Percentiles rank a stretch among this genome's conserved stretches.
phyloP scores from a whole-genome alignment of 2,329 filamentous ascomycete species.

The Botrytis fabae region DNA sequence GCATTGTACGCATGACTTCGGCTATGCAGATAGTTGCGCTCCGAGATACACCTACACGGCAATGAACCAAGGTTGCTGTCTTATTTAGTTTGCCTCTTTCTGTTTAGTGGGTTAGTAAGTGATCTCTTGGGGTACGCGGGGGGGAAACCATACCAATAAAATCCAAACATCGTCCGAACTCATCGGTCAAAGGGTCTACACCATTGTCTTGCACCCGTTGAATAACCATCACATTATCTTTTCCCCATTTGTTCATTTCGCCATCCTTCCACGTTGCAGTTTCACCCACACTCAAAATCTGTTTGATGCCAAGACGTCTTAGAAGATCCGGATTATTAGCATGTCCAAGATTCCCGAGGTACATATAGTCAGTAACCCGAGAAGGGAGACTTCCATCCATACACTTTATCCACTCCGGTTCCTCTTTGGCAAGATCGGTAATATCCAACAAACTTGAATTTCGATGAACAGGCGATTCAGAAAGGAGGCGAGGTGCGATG shows the following conservation, averaged over 20 bases:
- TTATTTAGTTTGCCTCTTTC: constrained; percentile 75
- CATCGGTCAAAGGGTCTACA: constrained; percentile 83
- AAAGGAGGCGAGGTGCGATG: constrained; percentile 73
- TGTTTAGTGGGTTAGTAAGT: constrained; percentile 43
- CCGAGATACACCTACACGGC: constrained; percentile 90
- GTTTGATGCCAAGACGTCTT: constrained; percentile 74
- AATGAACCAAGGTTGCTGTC: constrained; percentile 90
- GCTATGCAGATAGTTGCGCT: constrained; percentile 98
- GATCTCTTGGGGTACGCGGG: constrained; percentile 12
- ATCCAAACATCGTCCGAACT: constrained; percentile 81
- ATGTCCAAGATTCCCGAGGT: constrained; percentile 88
- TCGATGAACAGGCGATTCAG: constrained; percentile 60
- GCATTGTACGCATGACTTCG: constrained; percentile 86
- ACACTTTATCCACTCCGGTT: constrained; percentile 77
- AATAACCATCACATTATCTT: constrained; percentile 76
- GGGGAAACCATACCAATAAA: constrained; percentile 75
- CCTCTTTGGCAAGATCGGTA: constrained; percentile 52
- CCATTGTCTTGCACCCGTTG: constrained; percentile 94
- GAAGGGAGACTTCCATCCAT: constrained; percentile 92
- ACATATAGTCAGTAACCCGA: constrained; percentile 89
- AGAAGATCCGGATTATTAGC: constrained; percentile 91
- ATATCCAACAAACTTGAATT: constrained; percentile 55
- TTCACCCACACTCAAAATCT: constrained; percentile 91
- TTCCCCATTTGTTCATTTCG: constrained; percentile 70
- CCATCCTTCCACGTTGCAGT: constrained; percentile 76